Evolutionary conservation across 176 grass and related monocot genomes (phyloP).

Genomic region (Triticum aestivum): IWGSC_CS_RefSeq_v2.1 NC_057794.1:499127293-499127792

Average conservation of each 20-base stretch:
- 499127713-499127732: neutral
- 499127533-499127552: neutral
- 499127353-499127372: neutral
- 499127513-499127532: neutral
- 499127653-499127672: neutral
- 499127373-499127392: conserved; percentile 22
- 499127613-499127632: neutral
- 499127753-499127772: neutral
- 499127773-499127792: conserved; percentile 1
- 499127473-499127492: neutral
- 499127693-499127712: neutral
- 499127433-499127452: neutral
- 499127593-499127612: neutral
- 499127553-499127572: conserved; percentile 17
- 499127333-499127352: neutral
- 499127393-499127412: neutral
- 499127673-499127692: neutral
- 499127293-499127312: conserved; percentile 28
- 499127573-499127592: neutral
- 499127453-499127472: neutral
- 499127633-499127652: neutral
- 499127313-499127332: neutral
- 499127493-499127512: neutral
- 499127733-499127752: neutral
- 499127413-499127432: conserved; percentile 6